Conservation (phyloP, 495 filamentous ascomycete genomes). For the Diplogelasinospora grovesii region DNA sequence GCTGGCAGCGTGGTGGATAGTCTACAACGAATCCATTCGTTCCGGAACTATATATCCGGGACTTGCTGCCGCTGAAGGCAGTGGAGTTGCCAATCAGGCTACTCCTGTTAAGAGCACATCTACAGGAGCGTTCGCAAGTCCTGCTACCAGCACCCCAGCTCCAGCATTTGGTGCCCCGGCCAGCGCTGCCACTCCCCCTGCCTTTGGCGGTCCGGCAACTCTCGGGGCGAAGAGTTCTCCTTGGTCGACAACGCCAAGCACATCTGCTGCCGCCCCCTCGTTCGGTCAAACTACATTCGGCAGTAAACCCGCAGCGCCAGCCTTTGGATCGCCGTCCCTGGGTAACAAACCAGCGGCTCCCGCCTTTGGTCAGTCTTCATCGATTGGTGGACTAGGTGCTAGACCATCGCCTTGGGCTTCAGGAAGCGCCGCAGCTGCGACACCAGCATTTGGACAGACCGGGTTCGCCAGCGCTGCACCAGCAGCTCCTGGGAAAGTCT, state of each 20-base stretch:
- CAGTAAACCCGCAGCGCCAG: slow-evolving; percentile 22
- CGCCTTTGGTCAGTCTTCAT: slow-evolving; percentile 48
- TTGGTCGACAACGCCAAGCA: slow-evolving; percentile 26
- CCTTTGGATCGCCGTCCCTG: slow-evolving; percentile 45
- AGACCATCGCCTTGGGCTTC: slow-evolving; percentile 38
- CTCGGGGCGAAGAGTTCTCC: slow-evolving; percentile 36
- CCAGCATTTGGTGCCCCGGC: slow-evolving; percentile 29
- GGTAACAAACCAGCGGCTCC: slow-evolving; percentile 28
- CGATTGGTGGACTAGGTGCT: slow-evolving; percentile 21
- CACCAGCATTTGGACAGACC: slow-evolving; percentile 36
- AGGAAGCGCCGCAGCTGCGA: slow-evolving; percentile 18
- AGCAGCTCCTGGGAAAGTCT: slow-evolving; percentile 20
- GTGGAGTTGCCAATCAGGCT: slow-evolving; percentile 22
- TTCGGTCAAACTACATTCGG: slow-evolving; percentile 37
- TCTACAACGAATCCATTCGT: slow-evolving; percentile 81
- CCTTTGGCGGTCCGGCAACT: slow-evolving; percentile 34
- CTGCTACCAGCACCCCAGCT: slow-evolving; percentile 9
- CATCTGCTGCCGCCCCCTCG: slow-evolving; percentile 24
- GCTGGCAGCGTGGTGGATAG: slow-evolving; percentile 79
- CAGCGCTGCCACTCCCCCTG: slow-evolving; percentile 12
- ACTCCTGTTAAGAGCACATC: slow-evolving; percentile 17
- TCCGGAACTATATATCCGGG: slow-evolving; percentile 65
- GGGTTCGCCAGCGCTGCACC: slow-evolving; percentile 21
- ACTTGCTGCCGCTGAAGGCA: slow-evolving; percentile 41
- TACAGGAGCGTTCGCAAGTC: slow-evolving; percentile 24